Evolutionary conservation across 805 yeast genomes (phyloP).

Genomic region (Grigorovia humatica): DNA sequence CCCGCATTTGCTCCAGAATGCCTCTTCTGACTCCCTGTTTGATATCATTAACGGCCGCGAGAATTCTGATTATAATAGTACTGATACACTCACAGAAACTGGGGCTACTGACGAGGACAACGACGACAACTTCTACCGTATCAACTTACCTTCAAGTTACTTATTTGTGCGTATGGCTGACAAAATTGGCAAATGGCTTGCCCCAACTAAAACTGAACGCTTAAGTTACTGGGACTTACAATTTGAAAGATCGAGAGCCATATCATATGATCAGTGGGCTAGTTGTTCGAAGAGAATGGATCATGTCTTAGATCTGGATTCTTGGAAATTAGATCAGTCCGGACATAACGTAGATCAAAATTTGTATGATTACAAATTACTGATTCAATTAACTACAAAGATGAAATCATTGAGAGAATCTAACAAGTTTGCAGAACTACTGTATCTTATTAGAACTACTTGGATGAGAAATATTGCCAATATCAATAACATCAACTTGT

Average conservation of each 20-base stretch:
- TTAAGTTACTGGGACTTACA: slow-evolving; percentile 18
- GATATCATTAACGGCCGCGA: neutral
- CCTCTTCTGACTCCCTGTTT: neutral
- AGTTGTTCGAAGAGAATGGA: slow-evolving; percentile 56
- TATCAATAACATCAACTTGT: slow-evolving; percentile 72
- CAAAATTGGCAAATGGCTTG: neutral
- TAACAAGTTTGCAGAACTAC: slow-evolving; percentile 48
- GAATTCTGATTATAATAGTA: neutral
- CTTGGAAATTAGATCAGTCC: slow-evolving; percentile 53
- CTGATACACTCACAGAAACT: too few species aligned
- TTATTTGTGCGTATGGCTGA: neutral
- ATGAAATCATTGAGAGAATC: slow-evolving; percentile 48
- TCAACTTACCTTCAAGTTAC: neutral
- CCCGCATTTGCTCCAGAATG: neutral
- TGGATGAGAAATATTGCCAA: slow-evolving; percentile 82
- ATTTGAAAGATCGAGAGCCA: slow-evolving; percentile 39
- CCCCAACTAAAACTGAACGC: neutral
- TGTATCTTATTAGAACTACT: slow-evolving; percentile 72
- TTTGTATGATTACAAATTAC: slow-evolving; percentile 63
- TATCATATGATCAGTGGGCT: slow-evolving; percentile 57
- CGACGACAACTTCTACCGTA: neutral
- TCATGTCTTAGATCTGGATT: slow-evolving; percentile 46
- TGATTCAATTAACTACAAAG: slow-evolving; percentile 42
- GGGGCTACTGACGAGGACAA: too few species aligned
- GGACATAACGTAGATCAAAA: slow-evolving; percentile 4